These are phyloP conservation scores for Podaxis sp. DNA, from an alignment of 768 basidiomycete genomes.

Conservation along the genomic window DNA sequence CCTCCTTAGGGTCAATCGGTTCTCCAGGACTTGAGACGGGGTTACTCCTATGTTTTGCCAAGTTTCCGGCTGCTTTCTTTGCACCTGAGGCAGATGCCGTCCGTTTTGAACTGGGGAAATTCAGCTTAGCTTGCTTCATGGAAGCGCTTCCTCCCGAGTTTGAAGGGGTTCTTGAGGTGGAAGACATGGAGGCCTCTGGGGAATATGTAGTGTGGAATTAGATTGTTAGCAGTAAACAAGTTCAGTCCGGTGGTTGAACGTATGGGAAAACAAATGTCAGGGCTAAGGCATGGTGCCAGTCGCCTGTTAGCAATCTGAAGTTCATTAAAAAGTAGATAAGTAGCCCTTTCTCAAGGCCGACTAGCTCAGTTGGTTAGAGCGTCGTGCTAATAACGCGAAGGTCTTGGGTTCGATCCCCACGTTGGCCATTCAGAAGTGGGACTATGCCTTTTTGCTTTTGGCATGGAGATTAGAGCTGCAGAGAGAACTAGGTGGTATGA, in stretches of 20 bases:
- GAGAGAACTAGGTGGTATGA: too few relatives aligned
- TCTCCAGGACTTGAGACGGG: conserved; percentile 11
- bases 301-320: too few relatives aligned
- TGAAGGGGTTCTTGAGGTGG: background rate
- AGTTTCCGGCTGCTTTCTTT: conserved; percentile 22
- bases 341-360: conserved; percentile 46
- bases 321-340: background rate
- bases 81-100: conserved; percentile 29
- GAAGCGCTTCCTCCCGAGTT: background rate
- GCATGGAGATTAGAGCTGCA: too few relatives aligned
- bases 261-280: background rate
- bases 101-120: conserved; percentile 46
- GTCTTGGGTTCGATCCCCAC: conserved; percentile 44
- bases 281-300: too few relatives aligned
- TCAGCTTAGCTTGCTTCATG: conserved; percentile 45
- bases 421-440: conserved; percentile 10
- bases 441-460: background rate
- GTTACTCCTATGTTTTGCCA: conserved; percentile 14
- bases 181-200: conserved; percentile 10
- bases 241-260: background rate
- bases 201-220: background rate
- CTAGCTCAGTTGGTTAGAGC: conserved; percentile 95
- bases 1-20: background rate
- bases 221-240: conserved; percentile 7
- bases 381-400: conserved; percentile 85